Evolutionary conservation across 306 rosid species (phyloP).

Genomic region (Citrullus colocynthis): DNA sequence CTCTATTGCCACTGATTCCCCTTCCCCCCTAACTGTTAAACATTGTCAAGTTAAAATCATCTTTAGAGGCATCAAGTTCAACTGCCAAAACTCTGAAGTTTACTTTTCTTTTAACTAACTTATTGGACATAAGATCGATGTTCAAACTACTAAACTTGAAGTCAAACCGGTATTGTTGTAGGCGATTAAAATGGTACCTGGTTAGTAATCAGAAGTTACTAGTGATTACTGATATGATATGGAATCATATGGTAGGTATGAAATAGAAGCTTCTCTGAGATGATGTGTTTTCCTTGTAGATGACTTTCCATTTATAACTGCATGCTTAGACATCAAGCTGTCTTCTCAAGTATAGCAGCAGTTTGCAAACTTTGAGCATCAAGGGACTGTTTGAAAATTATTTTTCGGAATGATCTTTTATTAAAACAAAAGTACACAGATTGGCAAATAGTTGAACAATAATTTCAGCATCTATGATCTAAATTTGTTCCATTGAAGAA

Average conservation of each 20-base stretch:
- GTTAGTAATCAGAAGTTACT: neutral
- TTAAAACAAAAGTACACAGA: too few relatives aligned
- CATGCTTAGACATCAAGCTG: neutral
- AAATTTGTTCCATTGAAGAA: neutral
- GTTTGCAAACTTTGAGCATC: neutral
- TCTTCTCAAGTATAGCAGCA: neutral
- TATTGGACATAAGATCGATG: neutral
- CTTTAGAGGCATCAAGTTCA: neutral
- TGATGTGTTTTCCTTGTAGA: neutral
- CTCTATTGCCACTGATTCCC: neutral
- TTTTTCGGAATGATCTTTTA: too few relatives aligned
- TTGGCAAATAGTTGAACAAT: neutral
- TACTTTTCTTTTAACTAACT: neutral
- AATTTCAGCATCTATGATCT: neutral
- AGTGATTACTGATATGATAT: neutral
- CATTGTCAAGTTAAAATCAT: neutral
- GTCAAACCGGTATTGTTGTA: neutral
- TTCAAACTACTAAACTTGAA: neutral
- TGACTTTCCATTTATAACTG: neutral
- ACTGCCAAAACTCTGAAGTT: neutral
- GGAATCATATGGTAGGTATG: neutral
- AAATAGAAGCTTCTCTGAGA: neutral
- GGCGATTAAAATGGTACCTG: neutral
- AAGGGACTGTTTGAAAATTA: too few relatives aligned
- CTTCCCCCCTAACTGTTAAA: neutral